These are phyloP conservation scores for Pichia thaimueangensis DNA, from an alignment of 805 yeast species.

Conservation along the genomic window DNA sequence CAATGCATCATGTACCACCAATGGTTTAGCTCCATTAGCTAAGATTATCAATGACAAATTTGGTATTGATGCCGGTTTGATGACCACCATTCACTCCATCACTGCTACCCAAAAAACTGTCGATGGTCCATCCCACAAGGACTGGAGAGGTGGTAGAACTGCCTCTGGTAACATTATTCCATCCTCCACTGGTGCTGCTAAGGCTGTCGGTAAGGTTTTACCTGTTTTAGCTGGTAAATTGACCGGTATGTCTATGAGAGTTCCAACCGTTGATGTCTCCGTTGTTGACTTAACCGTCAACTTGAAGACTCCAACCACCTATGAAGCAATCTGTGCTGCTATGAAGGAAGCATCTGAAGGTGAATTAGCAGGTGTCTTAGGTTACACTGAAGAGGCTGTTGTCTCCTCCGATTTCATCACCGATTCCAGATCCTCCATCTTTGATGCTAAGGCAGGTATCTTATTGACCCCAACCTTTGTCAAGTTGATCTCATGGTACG, in stretches of 20 bases:
- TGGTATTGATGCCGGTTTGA: slow-evolving; percentile 86
- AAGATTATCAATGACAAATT: slow-evolving; percentile 80
- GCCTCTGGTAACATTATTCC: slow-evolving; percentile 95
- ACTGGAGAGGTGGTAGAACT: slow-evolving; percentile 98
- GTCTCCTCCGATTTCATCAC: slow-evolving; percentile 87
- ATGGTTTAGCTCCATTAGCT: slow-evolving; percentile 92
- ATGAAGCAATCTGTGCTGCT: slow-evolving; percentile 74
- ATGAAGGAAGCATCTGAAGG: slow-evolving; percentile 76
- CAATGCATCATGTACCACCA: slow-evolving; percentile 94
- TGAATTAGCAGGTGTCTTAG: slow-evolving; percentile 72
- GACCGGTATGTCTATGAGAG: slow-evolving; percentile 92
- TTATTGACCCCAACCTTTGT: slow-evolving; percentile 80
- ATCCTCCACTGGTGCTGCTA: slow-evolving; percentile 95
- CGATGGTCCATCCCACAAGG: slow-evolving; percentile 96
- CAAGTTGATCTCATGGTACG: slow-evolving; percentile 92
- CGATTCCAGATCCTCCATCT: slow-evolving; percentile 80
- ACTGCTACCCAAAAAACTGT: slow-evolving; percentile 96
- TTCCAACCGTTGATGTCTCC: slow-evolving; percentile 89
- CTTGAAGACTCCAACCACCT: slow-evolving; percentile 67
- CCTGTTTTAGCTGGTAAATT: slow-evolving; percentile 88
- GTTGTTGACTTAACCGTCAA: slow-evolving; percentile 89
- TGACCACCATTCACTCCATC: slow-evolving; percentile 95
- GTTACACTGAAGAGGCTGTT: slow-evolving; percentile 89
- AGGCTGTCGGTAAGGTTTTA: slow-evolving; percentile 94
- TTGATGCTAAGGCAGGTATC: slow-evolving; percentile 89